Conservation (phyloP, 768 basidiomycete genomes). For the Boletales sp. region DNA sequence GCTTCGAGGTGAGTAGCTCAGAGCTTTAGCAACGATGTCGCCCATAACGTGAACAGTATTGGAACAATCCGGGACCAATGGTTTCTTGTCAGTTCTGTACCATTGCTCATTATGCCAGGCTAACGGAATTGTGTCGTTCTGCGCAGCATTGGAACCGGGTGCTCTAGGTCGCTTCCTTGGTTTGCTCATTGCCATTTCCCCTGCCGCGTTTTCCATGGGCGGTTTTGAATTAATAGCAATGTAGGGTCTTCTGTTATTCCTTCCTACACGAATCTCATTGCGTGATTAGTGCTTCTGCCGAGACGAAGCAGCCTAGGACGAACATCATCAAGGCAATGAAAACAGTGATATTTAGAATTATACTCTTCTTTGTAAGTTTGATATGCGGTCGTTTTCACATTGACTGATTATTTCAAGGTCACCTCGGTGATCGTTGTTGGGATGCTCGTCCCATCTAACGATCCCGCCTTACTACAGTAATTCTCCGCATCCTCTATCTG, state of each 20-base stretch:
- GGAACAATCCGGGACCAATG: conserved; percentile 23
- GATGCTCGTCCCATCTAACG: conserved; percentile 73
- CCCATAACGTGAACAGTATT: conserved; percentile 13
- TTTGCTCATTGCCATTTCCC: conserved; percentile 18
- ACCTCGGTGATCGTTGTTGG: conserved; percentile 51
- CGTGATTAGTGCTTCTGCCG: conserved; percentile 59
- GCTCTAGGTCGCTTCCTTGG: conserved; percentile 19
- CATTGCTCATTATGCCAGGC: neutral
- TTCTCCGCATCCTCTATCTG: neutral
- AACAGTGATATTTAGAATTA: conserved; percentile 77
- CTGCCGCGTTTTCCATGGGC: conserved; percentile 66
- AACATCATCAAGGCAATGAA: conserved; percentile 76
- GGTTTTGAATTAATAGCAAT: conserved; percentile 75
- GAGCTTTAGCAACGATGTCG: neutral
- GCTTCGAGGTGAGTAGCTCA: conserved; percentile 9
- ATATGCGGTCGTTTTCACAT: neutral
- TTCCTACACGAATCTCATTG: conserved; percentile 3
- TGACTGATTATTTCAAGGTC: conserved; percentile 13
- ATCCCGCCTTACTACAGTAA: conserved; percentile 47
- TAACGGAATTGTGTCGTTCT: neutral
- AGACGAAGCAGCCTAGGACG: conserved; percentile 72
- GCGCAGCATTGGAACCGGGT: conserved; percentile 18
- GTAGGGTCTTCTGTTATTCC: conserved; percentile 32
- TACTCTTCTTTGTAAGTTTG: conserved; percentile 28
- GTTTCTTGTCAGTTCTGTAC: conserved; percentile 14